phyloP scores from a whole-genome alignment of 176 grass and related monocot genomes.

The Phyllostachys edulis region DNA sequence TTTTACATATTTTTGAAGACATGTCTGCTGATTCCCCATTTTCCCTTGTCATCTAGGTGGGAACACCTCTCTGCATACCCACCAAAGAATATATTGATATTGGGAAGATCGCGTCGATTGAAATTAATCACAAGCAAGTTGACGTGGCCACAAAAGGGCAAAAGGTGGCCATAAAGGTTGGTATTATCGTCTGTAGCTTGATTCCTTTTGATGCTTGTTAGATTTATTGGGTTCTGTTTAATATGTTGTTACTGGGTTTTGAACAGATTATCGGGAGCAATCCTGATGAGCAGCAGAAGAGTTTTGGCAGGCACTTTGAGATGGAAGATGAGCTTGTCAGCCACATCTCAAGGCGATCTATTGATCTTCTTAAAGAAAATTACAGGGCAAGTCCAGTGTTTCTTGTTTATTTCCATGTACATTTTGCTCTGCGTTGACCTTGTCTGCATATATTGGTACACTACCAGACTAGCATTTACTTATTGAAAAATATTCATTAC shows the following conservation, averaged over 20 bases:
- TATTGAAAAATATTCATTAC: neutral
- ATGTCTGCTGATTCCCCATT: constrained; percentile 6
- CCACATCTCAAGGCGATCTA: too few relatives aligned
- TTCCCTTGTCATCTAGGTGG: constrained; percentile 51
- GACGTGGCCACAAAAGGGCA: constrained; percentile 81
- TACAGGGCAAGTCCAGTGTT: constrained; percentile 63
- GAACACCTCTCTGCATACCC: constrained; percentile 79
- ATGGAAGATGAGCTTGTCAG: too few relatives aligned
- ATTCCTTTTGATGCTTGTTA: neutral
- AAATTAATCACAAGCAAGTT: constrained; percentile 94
- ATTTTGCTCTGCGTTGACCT: neutral
- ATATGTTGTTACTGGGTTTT: too few relatives aligned
- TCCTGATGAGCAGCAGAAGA: too few relatives aligned
- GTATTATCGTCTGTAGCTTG: neutral
- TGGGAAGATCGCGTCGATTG: constrained; percentile 82
- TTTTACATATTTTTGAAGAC: neutral
- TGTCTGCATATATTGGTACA: constrained; percentile 17
- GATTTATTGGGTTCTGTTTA: too few relatives aligned
- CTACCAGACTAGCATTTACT: neutral
- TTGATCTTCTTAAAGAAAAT: too few relatives aligned
- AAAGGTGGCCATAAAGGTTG: constrained; percentile 87
- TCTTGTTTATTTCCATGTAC: neutral
- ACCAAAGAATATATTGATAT: constrained; percentile 71
- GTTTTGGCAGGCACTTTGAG: too few relatives aligned
- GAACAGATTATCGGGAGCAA: too few relatives aligned